These are phyloP conservation scores for Leccinellum rugosiceps DNA, from an alignment of 768 basidiomycete genomes.

Conservation along the genomic window DNA sequence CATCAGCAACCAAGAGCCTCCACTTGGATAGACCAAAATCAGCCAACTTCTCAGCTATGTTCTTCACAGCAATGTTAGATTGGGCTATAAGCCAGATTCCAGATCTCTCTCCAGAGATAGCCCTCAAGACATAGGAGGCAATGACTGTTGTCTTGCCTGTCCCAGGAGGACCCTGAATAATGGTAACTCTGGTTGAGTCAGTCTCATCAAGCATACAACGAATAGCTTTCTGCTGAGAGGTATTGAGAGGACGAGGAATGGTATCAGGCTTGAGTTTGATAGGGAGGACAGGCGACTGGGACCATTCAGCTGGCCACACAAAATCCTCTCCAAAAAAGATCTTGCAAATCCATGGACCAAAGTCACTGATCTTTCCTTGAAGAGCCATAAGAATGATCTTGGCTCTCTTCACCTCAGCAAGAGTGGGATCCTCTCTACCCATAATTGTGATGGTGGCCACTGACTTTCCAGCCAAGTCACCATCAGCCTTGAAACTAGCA, in stretches of 20 bases:
- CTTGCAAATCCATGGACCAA: constrained; percentile 37
- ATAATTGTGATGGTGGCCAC: constrained; percentile 42
- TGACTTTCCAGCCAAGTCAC: constrained; percentile 29
- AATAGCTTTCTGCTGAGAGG: constrained; percentile 38
- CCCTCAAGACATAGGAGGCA: constrained; percentile 54
- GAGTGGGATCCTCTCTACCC: constrained; percentile 56
- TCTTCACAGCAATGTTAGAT: constrained; percentile 86
- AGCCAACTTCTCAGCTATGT: constrained; percentile 80
- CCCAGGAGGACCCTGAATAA: constrained; percentile 54
- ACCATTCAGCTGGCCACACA: constrained; percentile 38
- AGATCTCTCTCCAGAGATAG: constrained; percentile 35
- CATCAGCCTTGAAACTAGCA: constrained; percentile 22
- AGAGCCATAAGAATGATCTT: constrained; percentile 31
- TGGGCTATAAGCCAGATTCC: constrained; percentile 83
- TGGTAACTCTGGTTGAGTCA: constrained; percentile 35
- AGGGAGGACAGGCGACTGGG: constrained; percentile 14
- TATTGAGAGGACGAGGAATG: constrained; percentile 34
- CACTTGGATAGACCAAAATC: constrained; percentile 51
- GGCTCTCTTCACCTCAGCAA: constrained; percentile 48
- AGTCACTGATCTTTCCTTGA: constrained; percentile 31
- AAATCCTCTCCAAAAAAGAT: constrained; percentile 34
- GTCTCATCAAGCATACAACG: constrained; percentile 36
- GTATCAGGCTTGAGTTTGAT: constrained; percentile 14
- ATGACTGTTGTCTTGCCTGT: constrained; percentile 77
- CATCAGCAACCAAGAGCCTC: constrained; percentile 67